These are phyloP conservation scores for Gastrodia elata DNA, from an alignment of 106 monocot genomes.

Conservation along the genomic window DNA sequence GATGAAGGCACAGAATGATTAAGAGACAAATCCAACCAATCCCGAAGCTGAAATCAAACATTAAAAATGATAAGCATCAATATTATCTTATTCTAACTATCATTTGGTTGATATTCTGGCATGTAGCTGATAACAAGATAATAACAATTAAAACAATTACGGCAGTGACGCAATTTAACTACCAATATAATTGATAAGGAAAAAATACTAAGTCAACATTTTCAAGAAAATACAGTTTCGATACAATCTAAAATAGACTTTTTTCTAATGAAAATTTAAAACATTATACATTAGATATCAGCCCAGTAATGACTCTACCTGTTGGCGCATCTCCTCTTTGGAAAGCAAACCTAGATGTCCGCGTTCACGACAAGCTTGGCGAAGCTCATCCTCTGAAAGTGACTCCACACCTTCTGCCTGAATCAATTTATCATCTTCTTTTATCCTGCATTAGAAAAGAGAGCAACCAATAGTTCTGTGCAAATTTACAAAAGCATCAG, in stretches of 20 bases:
- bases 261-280: neutral
- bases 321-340: conserved; percentile 83
- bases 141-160: neutral
- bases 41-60: conserved; percentile 53
- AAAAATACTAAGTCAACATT: neutral
- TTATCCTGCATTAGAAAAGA: conserved; percentile 52
- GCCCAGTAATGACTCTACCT: conserved; percentile 30
- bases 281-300: neutral
- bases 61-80: neutral
- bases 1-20: conserved; percentile 84
- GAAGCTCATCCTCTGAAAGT: conserved; percentile 84
- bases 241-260: no score
- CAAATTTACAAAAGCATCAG: neutral
- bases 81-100: neutral
- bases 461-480: neutral
- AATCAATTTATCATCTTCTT: conserved; percentile 88
- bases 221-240: neutral
- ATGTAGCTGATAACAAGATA: neutral
- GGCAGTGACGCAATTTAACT: neutral
- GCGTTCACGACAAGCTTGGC: conserved; percentile 86
- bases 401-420: conserved; percentile 88
- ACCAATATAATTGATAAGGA: neutral
- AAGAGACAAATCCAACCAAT: conserved; percentile 95
- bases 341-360: conserved; percentile 94
- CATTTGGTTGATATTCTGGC: neutral